phyloP scores from a whole-genome alignment of 306 rosid genomes.

The Prunus kanzakura region DNA sequence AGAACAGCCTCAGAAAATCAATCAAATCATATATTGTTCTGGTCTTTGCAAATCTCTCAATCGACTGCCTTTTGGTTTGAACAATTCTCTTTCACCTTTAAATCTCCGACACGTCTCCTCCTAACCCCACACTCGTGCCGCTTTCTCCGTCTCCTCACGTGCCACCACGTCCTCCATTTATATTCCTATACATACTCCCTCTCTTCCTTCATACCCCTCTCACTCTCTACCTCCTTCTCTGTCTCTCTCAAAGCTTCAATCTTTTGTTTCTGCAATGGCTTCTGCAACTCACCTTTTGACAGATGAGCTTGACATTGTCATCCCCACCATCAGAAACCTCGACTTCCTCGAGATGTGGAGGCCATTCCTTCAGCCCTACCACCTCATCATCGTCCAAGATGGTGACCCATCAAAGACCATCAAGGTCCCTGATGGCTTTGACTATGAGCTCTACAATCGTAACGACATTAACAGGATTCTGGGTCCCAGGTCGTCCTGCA shows the following conservation, averaged over 20 bases:
- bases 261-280: conserved; percentile 23
- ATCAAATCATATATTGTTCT: neutral
- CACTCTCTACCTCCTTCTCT: neutral
- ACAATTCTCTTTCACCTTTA: conserved; percentile 30
- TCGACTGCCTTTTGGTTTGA: conserved; percentile 7
- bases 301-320: conserved; percentile 85
- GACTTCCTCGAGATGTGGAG: conserved; percentile 94
- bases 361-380: conserved; percentile 73
- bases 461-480: conserved; percentile 77
- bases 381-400: conserved; percentile 83
- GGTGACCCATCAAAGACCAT: conserved; percentile 82
- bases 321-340: conserved; percentile 85
- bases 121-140: conserved; percentile 35
- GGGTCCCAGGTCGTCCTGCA: conserved; percentile 75
- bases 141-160: conserved; percentile 28
- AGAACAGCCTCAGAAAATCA: conserved; percentile 11
- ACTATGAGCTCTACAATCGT: conserved; percentile 76
- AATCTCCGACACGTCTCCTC: conserved; percentile 37
- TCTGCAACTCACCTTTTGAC: conserved; percentile 40
- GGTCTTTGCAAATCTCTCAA: neutral
- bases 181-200: conserved; percentile 9
- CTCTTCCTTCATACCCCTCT: neutral
- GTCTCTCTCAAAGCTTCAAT: neutral
- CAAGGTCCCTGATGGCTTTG: conserved; percentile 78
- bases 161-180: conserved; percentile 27